These are phyloP conservation scores for Curvularia hawaiiensis DNA, from an alignment of 2,329 filamentous ascomycete species.

Conservation along the genomic window DNA sequence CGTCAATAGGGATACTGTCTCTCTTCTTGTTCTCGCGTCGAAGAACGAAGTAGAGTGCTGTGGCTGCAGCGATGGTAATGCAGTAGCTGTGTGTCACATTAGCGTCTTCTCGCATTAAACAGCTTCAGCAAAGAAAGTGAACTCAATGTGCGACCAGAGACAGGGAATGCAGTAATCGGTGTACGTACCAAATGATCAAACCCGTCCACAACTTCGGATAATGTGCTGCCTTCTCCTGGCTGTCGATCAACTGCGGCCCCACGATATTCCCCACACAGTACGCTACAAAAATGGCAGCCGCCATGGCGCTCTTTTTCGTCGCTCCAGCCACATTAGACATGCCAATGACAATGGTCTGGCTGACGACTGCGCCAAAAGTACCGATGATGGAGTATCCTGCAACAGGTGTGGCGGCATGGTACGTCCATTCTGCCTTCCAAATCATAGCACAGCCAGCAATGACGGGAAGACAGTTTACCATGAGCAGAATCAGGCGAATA, in stretches of 20 bases:
- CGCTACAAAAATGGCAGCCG: slow-evolving; percentile 73
- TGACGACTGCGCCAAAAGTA: slow-evolving; percentile 74
- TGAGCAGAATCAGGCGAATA: slow-evolving; percentile 67
- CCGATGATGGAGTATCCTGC: slow-evolving; percentile 74
- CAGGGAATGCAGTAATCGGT: not conserved
- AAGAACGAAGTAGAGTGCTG: slow-evolving; percentile 64
- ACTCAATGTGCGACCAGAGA: not conserved
- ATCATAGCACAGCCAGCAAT: slow-evolving; percentile 77
- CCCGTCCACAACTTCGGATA: slow-evolving; percentile 75
- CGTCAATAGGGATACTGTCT: slow-evolving; percentile 55
- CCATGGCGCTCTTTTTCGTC: slow-evolving; percentile 80
- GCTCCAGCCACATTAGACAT: slow-evolving; percentile 75
- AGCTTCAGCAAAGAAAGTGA: not conserved
- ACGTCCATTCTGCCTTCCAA: slow-evolving; percentile 69
- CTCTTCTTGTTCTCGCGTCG: slow-evolving; percentile 57
- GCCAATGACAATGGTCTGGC: slow-evolving; percentile 61
- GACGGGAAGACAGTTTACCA: slow-evolving; percentile 72
- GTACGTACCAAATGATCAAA: slow-evolving; percentile 63
- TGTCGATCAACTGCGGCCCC: slow-evolving; percentile 72
- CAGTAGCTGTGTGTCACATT: slow-evolving; percentile 56
- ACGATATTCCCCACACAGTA: slow-evolving; percentile 80
- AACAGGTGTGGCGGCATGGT: slow-evolving; percentile 69
- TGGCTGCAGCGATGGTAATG: slow-evolving; percentile 66
- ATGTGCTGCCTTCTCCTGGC: slow-evolving; percentile 67
- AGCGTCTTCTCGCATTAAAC: not conserved